phyloP scores from a whole-genome alignment of 495 filamentous ascomycete species.

The Talaromyces nanjingensis region DNA sequence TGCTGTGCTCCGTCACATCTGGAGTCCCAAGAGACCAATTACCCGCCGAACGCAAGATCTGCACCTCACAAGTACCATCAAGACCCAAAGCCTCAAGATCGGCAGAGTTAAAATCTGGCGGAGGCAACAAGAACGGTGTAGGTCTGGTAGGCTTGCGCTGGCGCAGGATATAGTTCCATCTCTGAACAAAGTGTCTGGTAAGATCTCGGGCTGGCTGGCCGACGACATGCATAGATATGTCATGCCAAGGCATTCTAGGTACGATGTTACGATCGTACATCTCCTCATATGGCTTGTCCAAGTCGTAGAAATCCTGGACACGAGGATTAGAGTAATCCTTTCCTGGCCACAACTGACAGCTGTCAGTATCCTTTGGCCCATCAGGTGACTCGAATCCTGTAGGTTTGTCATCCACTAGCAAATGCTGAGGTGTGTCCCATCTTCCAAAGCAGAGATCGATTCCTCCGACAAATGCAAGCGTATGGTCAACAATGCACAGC shows the following conservation, averaged over 20 bases:
- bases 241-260: constrained; percentile 97
- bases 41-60: constrained; percentile 84
- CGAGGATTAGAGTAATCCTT: constrained; percentile 98
- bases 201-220: constrained; percentile 93
- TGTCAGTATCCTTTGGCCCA: constrained; percentile 77
- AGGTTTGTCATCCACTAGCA: constrained; percentile 83
- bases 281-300: constrained; percentile 95
- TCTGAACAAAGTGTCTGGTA: constrained; percentile 94
- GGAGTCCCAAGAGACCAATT: constrained; percentile 90
- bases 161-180: constrained; percentile 96
- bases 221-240: constrained; percentile 97
- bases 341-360: constrained; percentile 94
- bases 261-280: constrained; percentile 92
- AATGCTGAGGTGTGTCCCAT: constrained; percentile 94
- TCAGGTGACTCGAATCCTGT: constrained; percentile 84
- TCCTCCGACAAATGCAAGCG: constrained; percentile 90
- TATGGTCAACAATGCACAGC: constrained; percentile 90
- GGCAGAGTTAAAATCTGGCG: constrained; percentile 78
- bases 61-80: constrained; percentile 89
- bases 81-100: constrained; percentile 85
- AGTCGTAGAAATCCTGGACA: constrained; percentile 87
- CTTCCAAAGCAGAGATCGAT: constrained; percentile 96
- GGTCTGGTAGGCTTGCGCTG: constrained; percentile 90
- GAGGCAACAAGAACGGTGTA: constrained; percentile 87
- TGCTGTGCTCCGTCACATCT: constrained; percentile 79